These are phyloP conservation scores for Mucuna pruriens DNA, from an alignment of 306 rosid genomes.

Conservation along the genomic window DNA sequence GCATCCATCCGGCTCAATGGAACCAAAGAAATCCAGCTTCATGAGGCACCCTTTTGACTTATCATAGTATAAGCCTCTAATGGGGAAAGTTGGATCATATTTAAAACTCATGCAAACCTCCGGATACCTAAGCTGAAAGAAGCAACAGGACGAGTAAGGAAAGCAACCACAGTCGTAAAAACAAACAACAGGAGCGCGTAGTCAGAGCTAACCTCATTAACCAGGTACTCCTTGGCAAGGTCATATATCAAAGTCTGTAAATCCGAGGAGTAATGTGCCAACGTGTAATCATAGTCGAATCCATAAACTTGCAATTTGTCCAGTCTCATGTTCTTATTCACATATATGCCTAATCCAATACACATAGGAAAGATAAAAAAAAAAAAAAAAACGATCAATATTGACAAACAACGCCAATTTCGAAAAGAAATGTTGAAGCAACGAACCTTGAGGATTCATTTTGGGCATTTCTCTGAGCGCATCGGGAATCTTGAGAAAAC, in stretches of 20 bases:
- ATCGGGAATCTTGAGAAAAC: conserved; percentile 68
- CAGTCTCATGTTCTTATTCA: conserved; percentile 79
- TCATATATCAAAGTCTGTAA: conserved; percentile 92
- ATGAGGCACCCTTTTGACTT: conserved; percentile 85
- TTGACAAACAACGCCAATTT: not conserved
- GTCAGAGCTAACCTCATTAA: conserved; percentile 70
- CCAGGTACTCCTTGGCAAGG: conserved; percentile 88
- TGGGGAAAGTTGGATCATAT: conserved; percentile 88
- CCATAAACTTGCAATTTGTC: conserved; percentile 89
- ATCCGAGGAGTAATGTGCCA: conserved; percentile 86
- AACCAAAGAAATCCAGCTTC: conserved; percentile 93
- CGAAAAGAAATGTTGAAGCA: conserved; percentile 21
- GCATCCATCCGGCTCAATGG: conserved; percentile 87
- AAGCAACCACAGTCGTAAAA: conserved; percentile 25
- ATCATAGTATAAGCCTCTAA: conserved; percentile 91
- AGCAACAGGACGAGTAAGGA: conserved; percentile 31
- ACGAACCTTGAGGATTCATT: conserved; percentile 85
- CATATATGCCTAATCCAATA: conserved; percentile 77
- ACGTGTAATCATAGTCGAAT: conserved; percentile 93
- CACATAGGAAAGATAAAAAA: not conserved
- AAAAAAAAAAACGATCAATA: conserved; percentile 18
- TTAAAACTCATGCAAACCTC: conserved; percentile 72
- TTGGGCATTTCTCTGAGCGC: conserved; percentile 67
- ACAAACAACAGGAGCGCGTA: not conserved
- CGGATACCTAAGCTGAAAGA: conserved; percentile 85